A percentile compares a stretch with the other conserved stretches of the same genome.
Conservation (phyloP, 2,329 filamentous ascomycete species). For the Phialophora verrucosa region DNA sequence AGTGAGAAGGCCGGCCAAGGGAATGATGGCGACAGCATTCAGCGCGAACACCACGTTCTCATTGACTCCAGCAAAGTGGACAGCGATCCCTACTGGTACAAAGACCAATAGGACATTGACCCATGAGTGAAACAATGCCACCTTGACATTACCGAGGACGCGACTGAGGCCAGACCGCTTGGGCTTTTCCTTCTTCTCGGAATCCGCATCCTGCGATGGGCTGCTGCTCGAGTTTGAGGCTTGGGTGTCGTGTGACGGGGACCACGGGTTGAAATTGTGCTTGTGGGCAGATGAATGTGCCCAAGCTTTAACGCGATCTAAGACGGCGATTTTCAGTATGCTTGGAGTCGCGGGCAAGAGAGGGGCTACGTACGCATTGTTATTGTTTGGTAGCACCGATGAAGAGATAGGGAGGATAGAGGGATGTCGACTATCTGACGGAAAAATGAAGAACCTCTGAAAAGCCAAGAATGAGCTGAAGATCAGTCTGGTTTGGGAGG, state of each 20-base stretch:
- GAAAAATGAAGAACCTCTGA: not conserved
- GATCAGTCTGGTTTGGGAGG: not conserved
- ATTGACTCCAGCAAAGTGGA: slow-evolving; percentile 68
- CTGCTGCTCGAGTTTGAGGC: not conserved
- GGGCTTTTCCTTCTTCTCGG: slow-evolving; percentile 22
- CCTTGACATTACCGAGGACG: slow-evolving; percentile 50
- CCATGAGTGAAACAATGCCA: slow-evolving; percentile 79
- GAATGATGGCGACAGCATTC: slow-evolving; percentile 93
- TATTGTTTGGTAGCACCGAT: slow-evolving; percentile 10
- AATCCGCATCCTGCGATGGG: slow-evolving; percentile 19
- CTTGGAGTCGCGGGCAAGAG: not conserved
- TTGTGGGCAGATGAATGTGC: slow-evolving; percentile 37
- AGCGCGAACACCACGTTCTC: slow-evolving; percentile 76
- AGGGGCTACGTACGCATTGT: slow-evolving; percentile 27
- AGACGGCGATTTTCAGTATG: slow-evolving; percentile 7
- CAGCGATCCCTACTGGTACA: slow-evolving; percentile 78
- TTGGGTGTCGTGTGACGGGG: slow-evolving; percentile 14
- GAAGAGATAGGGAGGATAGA: not conserved
- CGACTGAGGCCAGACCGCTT: slow-evolving; percentile 28
- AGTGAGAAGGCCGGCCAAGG: slow-evolving; percentile 83
- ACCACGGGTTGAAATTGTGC: slow-evolving; percentile 39
- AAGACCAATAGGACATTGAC: slow-evolving; percentile 82
- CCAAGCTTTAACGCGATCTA: slow-evolving; percentile 37
- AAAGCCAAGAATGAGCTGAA: not conserved
- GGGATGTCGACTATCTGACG: not conserved